Percentiles rank a stretch among this genome's conserved stretches.
Conservation (phyloP, 2,329 filamentous ascomycete species). For the Moelleriella libera region DNA sequence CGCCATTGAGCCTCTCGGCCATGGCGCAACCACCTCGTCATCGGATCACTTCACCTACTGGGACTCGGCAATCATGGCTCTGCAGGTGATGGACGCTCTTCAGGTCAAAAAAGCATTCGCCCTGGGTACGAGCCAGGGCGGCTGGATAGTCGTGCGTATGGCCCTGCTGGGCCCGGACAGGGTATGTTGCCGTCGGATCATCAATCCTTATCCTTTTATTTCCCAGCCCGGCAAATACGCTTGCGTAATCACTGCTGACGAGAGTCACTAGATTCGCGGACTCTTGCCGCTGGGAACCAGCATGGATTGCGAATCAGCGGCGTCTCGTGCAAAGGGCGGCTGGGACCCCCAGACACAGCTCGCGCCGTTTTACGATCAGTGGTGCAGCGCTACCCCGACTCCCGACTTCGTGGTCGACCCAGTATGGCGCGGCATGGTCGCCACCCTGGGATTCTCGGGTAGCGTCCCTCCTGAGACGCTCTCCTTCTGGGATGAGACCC, state of each 20-base stretch:
- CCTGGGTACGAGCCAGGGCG: conserved; percentile 37
- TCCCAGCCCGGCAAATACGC: too few relatives aligned
- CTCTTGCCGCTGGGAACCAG: conserved; percentile 34
- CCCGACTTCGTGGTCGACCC: conserved; percentile 33
- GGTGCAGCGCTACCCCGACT: conserved; percentile 22
- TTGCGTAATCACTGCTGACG: too few relatives aligned
- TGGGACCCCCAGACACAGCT: conserved; percentile 32
- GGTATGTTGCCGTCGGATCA: conserved; percentile 15
- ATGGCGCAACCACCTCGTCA: conserved; percentile 28
- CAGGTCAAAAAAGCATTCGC: conserved; percentile 32
- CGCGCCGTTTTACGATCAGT: conserved; percentile 25
- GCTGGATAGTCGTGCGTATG: conserved; percentile 36
- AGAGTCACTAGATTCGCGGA: conserved; percentile 25
- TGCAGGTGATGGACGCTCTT: conserved; percentile 40
- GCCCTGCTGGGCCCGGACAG: conserved; percentile 33
- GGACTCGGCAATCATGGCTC: conserved; percentile 37
- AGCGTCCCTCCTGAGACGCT: conserved; percentile 19
- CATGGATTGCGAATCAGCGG: conserved; percentile 36
- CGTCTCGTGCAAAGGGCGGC: conserved; percentile 29
- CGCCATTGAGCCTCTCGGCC: conserved; percentile 37
- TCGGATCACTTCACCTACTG: conserved; percentile 39
- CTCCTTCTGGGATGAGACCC: conserved; percentile 29
- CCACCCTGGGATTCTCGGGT: conserved; percentile 29
- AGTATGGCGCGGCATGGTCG: conserved; percentile 29
- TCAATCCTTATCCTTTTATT: neutral